Conservation (phyloP, 2,329 filamentous ascomycete genomes). For the Venturia nashicola region DNA sequence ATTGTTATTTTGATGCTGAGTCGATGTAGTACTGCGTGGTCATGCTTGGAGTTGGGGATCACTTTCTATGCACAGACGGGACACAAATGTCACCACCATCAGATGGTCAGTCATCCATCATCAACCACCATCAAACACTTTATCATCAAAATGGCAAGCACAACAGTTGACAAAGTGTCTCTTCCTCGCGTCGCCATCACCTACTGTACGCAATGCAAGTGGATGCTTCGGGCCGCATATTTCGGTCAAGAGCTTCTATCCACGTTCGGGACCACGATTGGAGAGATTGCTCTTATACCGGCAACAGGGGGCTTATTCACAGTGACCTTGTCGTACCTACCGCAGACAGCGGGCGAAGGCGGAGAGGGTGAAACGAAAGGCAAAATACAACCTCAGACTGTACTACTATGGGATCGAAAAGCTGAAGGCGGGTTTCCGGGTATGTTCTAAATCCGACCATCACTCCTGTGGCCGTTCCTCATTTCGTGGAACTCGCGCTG, state of each 20-base stretch:
- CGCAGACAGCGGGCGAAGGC: neutral
- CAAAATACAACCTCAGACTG: slow-evolving; percentile 24
- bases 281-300: slow-evolving; percentile 79
- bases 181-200: slow-evolving; percentile 65
- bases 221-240: slow-evolving; percentile 75
- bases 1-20: neutral
- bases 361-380: neutral
- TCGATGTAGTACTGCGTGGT: neutral
- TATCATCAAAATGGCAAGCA: neutral
- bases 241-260: slow-evolving; percentile 92
- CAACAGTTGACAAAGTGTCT: slow-evolving; percentile 3
- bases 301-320: slow-evolving; percentile 74
- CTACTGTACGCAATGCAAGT: slow-evolving; percentile 84
- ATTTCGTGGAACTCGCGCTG: neutral
- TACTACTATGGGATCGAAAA: slow-evolving; percentile 78
- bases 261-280: slow-evolving; percentile 73
- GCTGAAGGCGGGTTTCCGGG: slow-evolving; percentile 76
- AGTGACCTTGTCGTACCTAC: slow-evolving; percentile 46
- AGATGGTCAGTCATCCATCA: neutral
- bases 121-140: neutral
- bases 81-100: neutral
- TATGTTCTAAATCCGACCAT: slow-evolving; percentile 19
- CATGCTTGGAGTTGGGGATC: neutral
- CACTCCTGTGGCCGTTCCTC: neutral
- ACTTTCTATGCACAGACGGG: neutral